Evolutionary conservation across 306 rosid species (phyloP).

Genomic region (Ammopiptanthus mongolicus): DNA sequence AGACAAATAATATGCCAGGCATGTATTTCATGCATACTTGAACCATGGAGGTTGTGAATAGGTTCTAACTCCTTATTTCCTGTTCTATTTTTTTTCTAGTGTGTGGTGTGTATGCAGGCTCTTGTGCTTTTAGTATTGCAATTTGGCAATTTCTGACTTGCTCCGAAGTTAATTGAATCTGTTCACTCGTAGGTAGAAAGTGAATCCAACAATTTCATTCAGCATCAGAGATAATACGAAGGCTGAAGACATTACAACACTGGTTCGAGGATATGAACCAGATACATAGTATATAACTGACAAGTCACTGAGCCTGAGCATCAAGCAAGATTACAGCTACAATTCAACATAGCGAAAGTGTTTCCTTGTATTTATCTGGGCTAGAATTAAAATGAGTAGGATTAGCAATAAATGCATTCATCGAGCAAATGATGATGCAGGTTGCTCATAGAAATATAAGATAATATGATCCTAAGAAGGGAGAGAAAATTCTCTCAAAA

Average conservation of each 20-base stretch:
- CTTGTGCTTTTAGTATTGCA: background rate
- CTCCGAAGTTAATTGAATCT: background rate
- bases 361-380: background rate
- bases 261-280: background rate
- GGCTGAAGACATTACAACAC: background rate
- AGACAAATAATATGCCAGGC: conserved; percentile 26
- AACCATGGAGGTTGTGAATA: background rate
- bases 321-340: background rate
- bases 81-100: background rate
- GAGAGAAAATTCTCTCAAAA: background rate
- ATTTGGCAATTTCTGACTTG: background rate
- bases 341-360: background rate
- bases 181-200: conserved; percentile 9
- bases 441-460: background rate
- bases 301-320: background rate
- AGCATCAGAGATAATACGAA: background rate
- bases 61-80: background rate
- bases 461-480: background rate
- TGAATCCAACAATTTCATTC: background rate
- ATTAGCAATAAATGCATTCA: background rate
- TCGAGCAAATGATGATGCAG: background rate
- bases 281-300: background rate
- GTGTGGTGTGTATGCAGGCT: background rate
- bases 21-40: background rate
- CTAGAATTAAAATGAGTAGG: background rate